Evolutionary conservation across 2,329 filamentous ascomycete species (phyloP).

Genomic region (Fusarium secorum): DNA sequence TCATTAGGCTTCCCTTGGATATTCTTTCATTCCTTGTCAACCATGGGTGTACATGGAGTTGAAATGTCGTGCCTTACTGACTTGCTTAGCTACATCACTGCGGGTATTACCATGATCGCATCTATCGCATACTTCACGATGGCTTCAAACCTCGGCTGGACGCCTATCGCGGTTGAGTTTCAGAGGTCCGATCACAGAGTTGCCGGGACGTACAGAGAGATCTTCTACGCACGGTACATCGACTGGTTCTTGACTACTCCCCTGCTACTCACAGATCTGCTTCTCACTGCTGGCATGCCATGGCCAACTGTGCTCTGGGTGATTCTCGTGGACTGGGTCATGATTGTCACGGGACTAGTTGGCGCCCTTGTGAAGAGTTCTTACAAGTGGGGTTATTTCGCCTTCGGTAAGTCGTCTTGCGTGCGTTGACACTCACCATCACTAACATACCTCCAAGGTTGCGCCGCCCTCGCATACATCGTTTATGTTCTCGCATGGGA

Average conservation of each 20-base stretch:
- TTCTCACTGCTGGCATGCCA: constrained; percentile 65
- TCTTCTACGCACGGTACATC: constrained; percentile 64
- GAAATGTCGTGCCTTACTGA: background rate
- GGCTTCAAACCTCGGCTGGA: constrained; percentile 60
- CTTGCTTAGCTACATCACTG: constrained; percentile 54
- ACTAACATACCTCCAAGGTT: constrained; percentile 34
- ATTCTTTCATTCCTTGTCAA: no score
- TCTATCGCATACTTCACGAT: constrained; percentile 60
- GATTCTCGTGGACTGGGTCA: constrained; percentile 57
- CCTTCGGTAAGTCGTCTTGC: constrained; percentile 47
- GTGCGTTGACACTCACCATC: accelerated
- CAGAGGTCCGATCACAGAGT: constrained; percentile 46
- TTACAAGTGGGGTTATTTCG: constrained; percentile 67
- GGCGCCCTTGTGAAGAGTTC: constrained; percentile 55
- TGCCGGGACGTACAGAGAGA: constrained; percentile 62
- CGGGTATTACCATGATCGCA: constrained; percentile 57
- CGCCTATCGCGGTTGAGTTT: constrained; percentile 62
- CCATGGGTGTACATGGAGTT: no score
- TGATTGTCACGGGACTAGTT: constrained; percentile 55
- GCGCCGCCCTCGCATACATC: constrained; percentile 55
- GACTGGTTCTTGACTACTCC: constrained; percentile 66
- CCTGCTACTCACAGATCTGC: constrained; percentile 67
- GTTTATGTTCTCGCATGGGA: constrained; percentile 52
- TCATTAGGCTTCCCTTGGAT: no score
- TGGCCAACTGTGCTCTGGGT: constrained; percentile 62